A percentile compares a stretch with the other conserved stretches of the same genome.
phyloP scores from a whole-genome alignment of 2,329 filamentous ascomycete genomes.

The Coniella vitis region DNA sequence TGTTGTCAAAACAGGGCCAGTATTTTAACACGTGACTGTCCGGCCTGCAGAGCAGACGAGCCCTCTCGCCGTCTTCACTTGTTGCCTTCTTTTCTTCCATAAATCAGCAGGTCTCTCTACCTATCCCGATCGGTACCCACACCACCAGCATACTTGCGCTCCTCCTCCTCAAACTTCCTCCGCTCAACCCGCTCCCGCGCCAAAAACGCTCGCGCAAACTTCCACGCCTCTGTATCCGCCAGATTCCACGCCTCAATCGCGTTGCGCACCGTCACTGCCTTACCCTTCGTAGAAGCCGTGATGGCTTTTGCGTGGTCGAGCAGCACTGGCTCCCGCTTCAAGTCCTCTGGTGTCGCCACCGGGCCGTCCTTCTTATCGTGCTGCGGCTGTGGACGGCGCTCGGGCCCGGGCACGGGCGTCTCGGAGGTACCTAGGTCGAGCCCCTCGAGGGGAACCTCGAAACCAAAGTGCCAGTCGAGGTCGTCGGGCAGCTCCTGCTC shows the following conservation, averaged over 20 bases:
- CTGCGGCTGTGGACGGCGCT: constrained; percentile 45
- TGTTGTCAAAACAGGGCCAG: no score
- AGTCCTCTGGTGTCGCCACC: constrained; percentile 44
- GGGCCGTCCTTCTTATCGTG: constrained; percentile 42
- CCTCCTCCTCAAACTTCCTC: constrained; percentile 62
- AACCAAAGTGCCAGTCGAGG: constrained; percentile 86
- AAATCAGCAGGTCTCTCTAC: background rate
- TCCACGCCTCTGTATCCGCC: constrained; percentile 72
- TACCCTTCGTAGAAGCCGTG: constrained; percentile 31
- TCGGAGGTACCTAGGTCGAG: constrained; percentile 47
- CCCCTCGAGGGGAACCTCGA: constrained; percentile 59
- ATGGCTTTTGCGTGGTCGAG: constrained; percentile 40
- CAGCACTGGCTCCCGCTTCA: constrained; percentile 47
- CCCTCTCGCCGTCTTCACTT: no score
- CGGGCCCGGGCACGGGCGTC: constrained; percentile 51
- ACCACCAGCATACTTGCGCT: constrained; percentile 56
- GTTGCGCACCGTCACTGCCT: constrained; percentile 40
- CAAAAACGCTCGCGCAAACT: constrained; percentile 62
- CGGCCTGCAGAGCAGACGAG: no score
- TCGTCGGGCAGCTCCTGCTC: constrained; percentile 58
- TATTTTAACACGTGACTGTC: no score
- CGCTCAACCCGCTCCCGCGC: constrained; percentile 58
- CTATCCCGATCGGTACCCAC: constrained; percentile 45
- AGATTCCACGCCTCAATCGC: constrained; percentile 62
- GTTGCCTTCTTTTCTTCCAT: no score